phyloP scores from a whole-genome alignment of 495 filamentous ascomycete species.

The Lophium mytilinum region DNA sequence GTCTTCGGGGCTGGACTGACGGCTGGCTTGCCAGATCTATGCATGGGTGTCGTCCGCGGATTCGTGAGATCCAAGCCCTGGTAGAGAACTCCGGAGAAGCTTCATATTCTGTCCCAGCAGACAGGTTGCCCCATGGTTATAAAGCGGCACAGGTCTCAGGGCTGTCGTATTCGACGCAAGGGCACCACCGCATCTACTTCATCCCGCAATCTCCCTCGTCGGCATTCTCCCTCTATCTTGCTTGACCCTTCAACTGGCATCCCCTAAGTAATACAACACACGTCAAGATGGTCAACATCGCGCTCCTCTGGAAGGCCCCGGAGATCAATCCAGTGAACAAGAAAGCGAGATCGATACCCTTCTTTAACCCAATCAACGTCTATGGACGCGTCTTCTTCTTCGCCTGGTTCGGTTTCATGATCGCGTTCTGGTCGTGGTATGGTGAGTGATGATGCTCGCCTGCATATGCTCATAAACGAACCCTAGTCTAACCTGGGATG shows the following conservation, averaged over 20 bases:
- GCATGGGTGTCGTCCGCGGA: neutral
- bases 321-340: conserved; percentile 66
- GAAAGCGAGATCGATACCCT: conserved; percentile 73
- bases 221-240: neutral
- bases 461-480: conserved; percentile 10
- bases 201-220: neutral
- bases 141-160: neutral
- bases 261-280: neutral
- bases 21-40: neutral
- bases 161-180: neutral
- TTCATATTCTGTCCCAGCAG: neutral
- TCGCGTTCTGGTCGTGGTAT: conserved; percentile 91
- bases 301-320: conserved; percentile 48
- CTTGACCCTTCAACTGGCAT: no score
- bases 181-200: neutral
- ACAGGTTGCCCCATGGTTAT: neutral
- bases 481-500: conserved; percentile 22
- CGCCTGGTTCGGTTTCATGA: conserved; percentile 91
- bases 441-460: conserved; percentile 17
- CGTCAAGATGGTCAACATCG: conserved; percentile 6
- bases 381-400: conserved; percentile 93
- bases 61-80: neutral
- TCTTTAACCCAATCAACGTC: conserved; percentile 64
- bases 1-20: neutral
- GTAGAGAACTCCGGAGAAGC: neutral